A percentile compares a stretch with the other conserved stretches of the same genome.
phyloP scores from a whole-genome alignment of 495 filamentous ascomycete species.

The Annulohypoxylon bovei region DNA sequence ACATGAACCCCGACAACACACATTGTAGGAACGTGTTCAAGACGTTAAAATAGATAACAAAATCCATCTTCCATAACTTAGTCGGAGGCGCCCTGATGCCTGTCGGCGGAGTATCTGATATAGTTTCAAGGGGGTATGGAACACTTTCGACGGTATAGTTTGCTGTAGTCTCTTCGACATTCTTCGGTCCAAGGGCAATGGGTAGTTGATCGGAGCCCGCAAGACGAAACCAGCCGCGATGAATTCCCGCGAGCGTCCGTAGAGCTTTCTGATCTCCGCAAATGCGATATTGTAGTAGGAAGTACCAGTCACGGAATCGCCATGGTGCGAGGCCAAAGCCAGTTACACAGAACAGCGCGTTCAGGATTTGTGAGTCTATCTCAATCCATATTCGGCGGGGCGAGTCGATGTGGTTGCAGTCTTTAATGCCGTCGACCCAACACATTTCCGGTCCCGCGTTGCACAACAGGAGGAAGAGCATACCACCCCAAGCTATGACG shows the following conservation, averaged over 20 bases:
- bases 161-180: conserved; percentile 52
- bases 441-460: conserved; percentile 85
- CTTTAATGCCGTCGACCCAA: conserved; percentile 55
- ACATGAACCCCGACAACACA: conserved; percentile 80
- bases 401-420: conserved; percentile 78
- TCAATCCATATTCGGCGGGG: conserved; percentile 84
- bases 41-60: conserved; percentile 78
- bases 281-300: conserved; percentile 70
- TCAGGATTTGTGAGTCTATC: conserved; percentile 84
- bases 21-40: conserved; percentile 80
- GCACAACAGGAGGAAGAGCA: conserved; percentile 85
- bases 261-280: conserved; percentile 62
- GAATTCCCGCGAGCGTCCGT: conserved; percentile 70
- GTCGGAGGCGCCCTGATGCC: conserved; percentile 73
- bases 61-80: conserved; percentile 78
- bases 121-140: conserved; percentile 65
- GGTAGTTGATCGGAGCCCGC: conserved; percentile 63
- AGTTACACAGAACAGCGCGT: conserved; percentile 85
- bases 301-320: conserved; percentile 83
- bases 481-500: conserved; percentile 87
- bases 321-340: conserved; percentile 86
- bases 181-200: conserved; percentile 53
- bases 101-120: conserved; percentile 67
- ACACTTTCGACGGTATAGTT: conserved; percentile 52
- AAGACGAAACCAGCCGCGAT: conserved; percentile 76